Evolutionary conservation across 352 stramenopile species (phyloP).

Genomic region (Phytopythium aichiense): DNA sequence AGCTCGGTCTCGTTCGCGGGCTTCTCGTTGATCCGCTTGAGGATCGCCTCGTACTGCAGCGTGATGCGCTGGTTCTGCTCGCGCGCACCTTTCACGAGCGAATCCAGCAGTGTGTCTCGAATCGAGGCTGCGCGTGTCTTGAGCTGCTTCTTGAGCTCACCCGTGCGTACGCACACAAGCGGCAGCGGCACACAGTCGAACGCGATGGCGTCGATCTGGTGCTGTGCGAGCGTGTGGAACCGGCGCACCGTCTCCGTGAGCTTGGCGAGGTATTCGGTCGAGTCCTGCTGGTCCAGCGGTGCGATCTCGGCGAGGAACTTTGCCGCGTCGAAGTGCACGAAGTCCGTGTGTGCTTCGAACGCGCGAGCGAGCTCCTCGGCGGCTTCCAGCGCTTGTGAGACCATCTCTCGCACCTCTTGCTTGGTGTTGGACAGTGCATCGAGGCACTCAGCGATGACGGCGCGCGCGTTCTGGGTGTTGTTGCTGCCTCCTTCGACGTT

Average conservation of each 20-base stretch:
- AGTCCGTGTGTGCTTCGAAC: constrained; percentile 79
- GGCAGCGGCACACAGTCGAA: constrained; percentile 77
- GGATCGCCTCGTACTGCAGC: constrained; percentile 83
- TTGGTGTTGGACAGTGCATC: constrained; percentile 47
- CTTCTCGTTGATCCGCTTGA: constrained; percentile 89
- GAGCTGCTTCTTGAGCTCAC: constrained; percentile 62
- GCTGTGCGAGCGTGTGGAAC: constrained; percentile 67
- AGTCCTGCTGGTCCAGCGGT: constrained; percentile 29
- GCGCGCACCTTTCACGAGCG: constrained; percentile 69
- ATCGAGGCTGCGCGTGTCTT: constrained; percentile 65
- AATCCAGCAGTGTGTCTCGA: constrained; percentile 75
- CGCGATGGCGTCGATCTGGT: constrained; percentile 49
- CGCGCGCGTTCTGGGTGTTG: constrained; percentile 4
- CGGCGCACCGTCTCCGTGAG: constrained; percentile 67
- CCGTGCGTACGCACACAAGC: constrained; percentile 75
- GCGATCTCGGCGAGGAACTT: constrained; percentile 68
- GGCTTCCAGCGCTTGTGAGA: constrained; percentile 58
- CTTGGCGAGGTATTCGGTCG: constrained; percentile 24
- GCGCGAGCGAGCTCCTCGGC: constrained; percentile 62
- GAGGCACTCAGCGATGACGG: constrained; percentile 46
- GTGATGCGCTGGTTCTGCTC: constrained; percentile 89
- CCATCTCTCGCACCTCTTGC: constrained; percentile 41
- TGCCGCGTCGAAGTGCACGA: constrained; percentile 75
- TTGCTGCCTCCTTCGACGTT: constrained; percentile 15
- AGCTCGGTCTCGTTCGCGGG: constrained; percentile 91